Base-by-base conservation (phyloP, 208 protist genomes). In the Giardia duodenalis region DNA sequence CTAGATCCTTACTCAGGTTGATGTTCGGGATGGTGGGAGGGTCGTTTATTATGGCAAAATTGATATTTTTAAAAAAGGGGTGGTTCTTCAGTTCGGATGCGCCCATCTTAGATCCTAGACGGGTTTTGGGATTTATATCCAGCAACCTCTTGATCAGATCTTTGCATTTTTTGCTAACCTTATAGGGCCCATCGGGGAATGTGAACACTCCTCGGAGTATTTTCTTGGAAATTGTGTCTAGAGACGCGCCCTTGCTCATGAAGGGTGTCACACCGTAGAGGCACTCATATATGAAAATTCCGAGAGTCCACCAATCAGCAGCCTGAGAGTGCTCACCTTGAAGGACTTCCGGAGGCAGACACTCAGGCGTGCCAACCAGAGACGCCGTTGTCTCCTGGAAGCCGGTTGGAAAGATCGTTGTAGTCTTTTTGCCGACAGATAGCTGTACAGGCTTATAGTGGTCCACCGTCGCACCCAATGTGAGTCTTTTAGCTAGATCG, bases 361-460 rank as follows among this genome's bases (percentile, higher is more conserved):
- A 96, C 90, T 96, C 95, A 19, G 93, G 87, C 2, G 95, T 96
- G 43, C 95, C 95, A 43, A 97, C 96, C 89, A 98, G 97, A 88
- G 96, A 97, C 90, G 67, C 67, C 19, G 87, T 42, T 87, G 0
- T 2, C 91, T 91, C 2, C 19, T 30, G 0, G 4, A 92, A 57
- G 39, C 0, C 2, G 0, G 87, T 86, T 2, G 42, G 44, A 19
- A 76, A 91, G 1, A 91, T 3, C 19, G 42, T 4, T 92, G 4
- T 92, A 19, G 4, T 92, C 42, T 92, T 87, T 2, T 91, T 47
- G 43, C 19, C 0, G 2, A 1, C 4, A 46, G 10, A 2, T 1
- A 76, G 2, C 0, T n/a, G 47, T 0, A 0, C 30, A 46, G 46
- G 76, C 91, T 92, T 2, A 1, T 57, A 46, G 19, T 2, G 0